Base-by-base conservation (phyloP, 192 early-diverging fungal genomes). In the Phlyctochytrium arcticum region DNA sequence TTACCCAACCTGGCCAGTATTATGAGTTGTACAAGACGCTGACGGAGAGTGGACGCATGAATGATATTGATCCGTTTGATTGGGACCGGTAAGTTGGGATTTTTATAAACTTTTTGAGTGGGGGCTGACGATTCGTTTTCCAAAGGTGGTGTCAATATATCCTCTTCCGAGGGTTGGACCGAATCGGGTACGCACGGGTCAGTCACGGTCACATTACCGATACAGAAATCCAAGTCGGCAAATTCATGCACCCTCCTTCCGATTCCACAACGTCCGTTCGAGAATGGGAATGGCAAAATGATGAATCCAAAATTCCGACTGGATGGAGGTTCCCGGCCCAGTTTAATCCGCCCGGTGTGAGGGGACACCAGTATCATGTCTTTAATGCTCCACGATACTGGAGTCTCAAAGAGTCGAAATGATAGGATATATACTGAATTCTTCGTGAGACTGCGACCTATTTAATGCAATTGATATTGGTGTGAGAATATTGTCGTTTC, bases 141-240 rank as follows among this genome's bases (percentile, higher is more conserved):
- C 29, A 26, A 24, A 57, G 55, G 17, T 62, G 61, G 61, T 62
- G 61, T 29, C 61, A 62, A 29, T 62, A 62, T 39, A 62, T 62
- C 29, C 33, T 62, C 31, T 62, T 33, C 48, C 61, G 61, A 19
- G 61, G 61, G 7, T 36, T 62, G 17, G 26, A 62, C 21, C 61
- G 61, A 24, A 29, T 53, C 21, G 61, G 27, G 21, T 62, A 62
- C 34, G 61, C 61, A 24, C 61, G 61, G 19, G 29, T 62, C 24
- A 33, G 29, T 29, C 61, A 62, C 33, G 61, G 61, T 8, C 26
- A 33, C 3, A 62, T 62, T 5, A 62, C 47, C 24, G 61, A 62
- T 44, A 62, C 61, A 5, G 61, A 62, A 29, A 62, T 62, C 49
- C 61, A 62, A 35, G 44, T 39, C 4, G 61, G 35, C 3, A 62